These are phyloP conservation scores for Biscogniauxia marginata DNA, from an alignment of 2,329 filamentous ascomycete genomes.

Conservation along the genomic window DNA sequence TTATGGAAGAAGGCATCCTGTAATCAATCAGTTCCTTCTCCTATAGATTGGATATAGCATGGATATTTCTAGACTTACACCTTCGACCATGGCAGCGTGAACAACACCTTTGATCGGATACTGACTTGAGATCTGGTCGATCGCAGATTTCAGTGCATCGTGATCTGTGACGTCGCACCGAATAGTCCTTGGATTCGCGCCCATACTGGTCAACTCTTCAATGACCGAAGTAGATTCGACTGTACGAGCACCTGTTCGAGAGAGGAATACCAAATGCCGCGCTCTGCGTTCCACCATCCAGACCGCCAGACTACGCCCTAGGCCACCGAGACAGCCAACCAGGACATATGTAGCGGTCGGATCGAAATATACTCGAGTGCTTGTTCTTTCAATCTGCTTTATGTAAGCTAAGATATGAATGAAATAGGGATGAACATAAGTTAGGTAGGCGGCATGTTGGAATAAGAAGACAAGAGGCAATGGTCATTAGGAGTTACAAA, in stretches of 20 bases:
- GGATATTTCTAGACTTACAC: conserved; percentile 1
- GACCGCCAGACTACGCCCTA: conserved; percentile 5
- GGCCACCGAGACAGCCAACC: conserved; percentile 8
- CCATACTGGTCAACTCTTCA: background rate
- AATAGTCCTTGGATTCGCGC: background rate
- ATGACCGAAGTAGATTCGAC: background rate
- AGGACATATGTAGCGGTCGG: conserved; percentile 3
- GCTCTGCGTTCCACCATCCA: conserved; percentile 9
- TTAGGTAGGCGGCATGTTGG: too few species aligned
- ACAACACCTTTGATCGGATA: conserved; percentile 2
- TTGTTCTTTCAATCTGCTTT: conserved; percentile 1
- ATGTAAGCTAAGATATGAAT: background rate
- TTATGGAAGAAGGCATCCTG: conserved; percentile 9
- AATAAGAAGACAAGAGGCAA: too few species aligned
- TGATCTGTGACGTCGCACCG: background rate
- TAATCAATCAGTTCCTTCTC: background rate
- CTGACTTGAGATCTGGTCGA: background rate
- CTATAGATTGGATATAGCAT: background rate
- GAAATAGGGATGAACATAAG: too few species aligned
- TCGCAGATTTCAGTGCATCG: background rate
- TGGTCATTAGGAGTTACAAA: too few species aligned
- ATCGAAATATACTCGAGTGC: conserved; percentile 1
- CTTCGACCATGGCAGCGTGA: conserved; percentile 9
- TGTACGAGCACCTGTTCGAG: conserved; percentile 1
- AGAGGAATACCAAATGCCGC: conserved; percentile 6